Conservation (phyloP, 176 grass and related monocot genomes). For the Raddia guianensis region DNA sequence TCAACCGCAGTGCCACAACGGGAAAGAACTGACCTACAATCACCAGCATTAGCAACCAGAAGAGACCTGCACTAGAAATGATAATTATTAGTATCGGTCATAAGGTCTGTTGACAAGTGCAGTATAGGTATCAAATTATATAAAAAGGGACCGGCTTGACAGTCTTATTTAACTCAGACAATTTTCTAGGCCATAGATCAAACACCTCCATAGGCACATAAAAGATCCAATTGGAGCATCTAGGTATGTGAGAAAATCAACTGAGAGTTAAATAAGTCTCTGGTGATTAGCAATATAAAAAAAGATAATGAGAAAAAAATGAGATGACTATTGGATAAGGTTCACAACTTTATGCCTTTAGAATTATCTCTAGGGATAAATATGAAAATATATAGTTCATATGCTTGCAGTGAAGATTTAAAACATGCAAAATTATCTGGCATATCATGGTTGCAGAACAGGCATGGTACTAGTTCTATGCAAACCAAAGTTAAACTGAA, state of each 20-base stretch:
- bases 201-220: too few relatives aligned
- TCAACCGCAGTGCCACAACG: constrained; percentile 65
- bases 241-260: too few relatives aligned
- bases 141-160: neutral
- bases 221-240: too few relatives aligned
- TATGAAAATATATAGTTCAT: neutral
- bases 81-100: constrained; percentile 1
- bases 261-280: too few relatives aligned
- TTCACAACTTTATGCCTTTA: constrained; percentile 23
- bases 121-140: neutral
- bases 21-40: constrained; percentile 92
- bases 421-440: neutral
- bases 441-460: constrained; percentile 4
- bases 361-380: neutral
- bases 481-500: neutral
- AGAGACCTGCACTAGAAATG: constrained; percentile 63
- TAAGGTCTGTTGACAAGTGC: neutral
- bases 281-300: too few relatives aligned
- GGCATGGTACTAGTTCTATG: neutral
- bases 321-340: neutral
- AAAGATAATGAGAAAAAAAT: neutral
- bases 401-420: constrained; percentile 18
- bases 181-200: too few relatives aligned
- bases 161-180: too few relatives aligned
- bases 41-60: constrained; percentile 86